A percentile compares a stretch with the other conserved stretches of the same genome.
These are phyloP conservation scores for Bjerkandera adusta DNA, from an alignment of 1,284 basidiomycete genomes.

Conservation along the genomic window DNA sequence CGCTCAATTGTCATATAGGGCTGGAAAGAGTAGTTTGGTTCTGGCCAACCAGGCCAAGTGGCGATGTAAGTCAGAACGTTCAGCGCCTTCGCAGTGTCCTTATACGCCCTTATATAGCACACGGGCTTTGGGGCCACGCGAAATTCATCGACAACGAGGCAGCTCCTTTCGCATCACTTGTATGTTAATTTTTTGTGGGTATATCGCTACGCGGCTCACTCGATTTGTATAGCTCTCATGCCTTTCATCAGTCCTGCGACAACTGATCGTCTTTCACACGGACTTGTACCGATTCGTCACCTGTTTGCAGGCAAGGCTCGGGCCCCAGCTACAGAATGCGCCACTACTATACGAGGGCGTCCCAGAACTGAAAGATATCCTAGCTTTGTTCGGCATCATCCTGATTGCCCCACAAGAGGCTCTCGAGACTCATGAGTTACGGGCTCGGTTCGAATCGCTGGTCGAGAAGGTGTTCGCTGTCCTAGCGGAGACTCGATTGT, in stretches of 20 bases:
- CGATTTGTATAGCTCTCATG: slow-evolving; percentile 48
- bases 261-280: slow-evolving; percentile 69
- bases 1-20: slow-evolving; percentile 34
- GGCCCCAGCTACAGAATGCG: slow-evolving; percentile 65
- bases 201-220: slow-evolving; percentile 2
- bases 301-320: slow-evolving; percentile 53
- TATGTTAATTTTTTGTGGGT: slow-evolving; percentile 29
- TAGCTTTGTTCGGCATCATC: slow-evolving; percentile 51
- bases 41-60: slow-evolving; percentile 68
- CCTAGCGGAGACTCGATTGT: slow-evolving; percentile 62
- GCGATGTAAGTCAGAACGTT: slow-evolving; percentile 46
- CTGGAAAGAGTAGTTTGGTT: slow-evolving; percentile 71
- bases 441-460: slow-evolving; percentile 64
- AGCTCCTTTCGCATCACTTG: slow-evolving; percentile 64
- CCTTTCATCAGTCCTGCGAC: slow-evolving; percentile 64
- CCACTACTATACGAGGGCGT: slow-evolving; percentile 67
- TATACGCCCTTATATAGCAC: slow-evolving; percentile 37
- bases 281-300: slow-evolving; percentile 67
- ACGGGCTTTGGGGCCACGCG: slow-evolving; percentile 72
- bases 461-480: slow-evolving; percentile 68
- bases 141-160: slow-evolving; percentile 64
- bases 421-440: slow-evolving; percentile 55
- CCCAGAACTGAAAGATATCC: slow-evolving; percentile 62
- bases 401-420: slow-evolving; percentile 51
- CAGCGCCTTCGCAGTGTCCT: too few species aligned